Percentiles rank a stretch among this genome's conserved stretches.
These are phyloP conservation scores for Macadamia tetraphylla DNA, from an alignment of 164 flowering plant species.

Conservation along the genomic window DNA sequence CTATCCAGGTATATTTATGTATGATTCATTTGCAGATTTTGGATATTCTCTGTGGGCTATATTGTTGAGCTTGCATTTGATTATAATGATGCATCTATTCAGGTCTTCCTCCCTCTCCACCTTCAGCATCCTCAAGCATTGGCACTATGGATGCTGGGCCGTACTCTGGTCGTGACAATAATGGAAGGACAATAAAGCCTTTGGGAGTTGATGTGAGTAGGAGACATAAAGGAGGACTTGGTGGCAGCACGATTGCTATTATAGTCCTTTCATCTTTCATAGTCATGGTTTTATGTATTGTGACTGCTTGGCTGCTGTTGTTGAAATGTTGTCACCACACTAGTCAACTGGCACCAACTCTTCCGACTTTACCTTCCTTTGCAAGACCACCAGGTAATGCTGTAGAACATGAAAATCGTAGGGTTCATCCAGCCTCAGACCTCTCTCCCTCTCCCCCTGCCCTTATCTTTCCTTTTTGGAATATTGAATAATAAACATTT, in stretches of 20 bases:
- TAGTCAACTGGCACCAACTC: conserved; percentile 20
- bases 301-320: conserved; percentile 41
- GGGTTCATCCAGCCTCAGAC: background rate
- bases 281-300: conserved; percentile 43
- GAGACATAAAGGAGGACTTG: conserved; percentile 32
- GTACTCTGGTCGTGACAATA: conserved; percentile 35
- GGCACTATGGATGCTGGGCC: conserved; percentile 41
- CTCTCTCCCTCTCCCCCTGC: background rate
- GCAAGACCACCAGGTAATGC: conserved; percentile 50
- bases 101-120: conserved; percentile 76
- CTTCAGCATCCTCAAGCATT: conserved; percentile 40
- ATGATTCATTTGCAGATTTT: background rate
- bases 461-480: background rate
- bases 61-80: background rate
- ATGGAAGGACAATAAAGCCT: conserved; percentile 52
- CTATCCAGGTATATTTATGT: conserved; percentile 48
- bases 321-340: conserved; percentile 23
- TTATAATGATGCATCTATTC: conserved; percentile 7
- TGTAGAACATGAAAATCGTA: background rate
- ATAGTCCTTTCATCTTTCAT: conserved; percentile 54
- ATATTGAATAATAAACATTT: background rate
- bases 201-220: conserved; percentile 72
- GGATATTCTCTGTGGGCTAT: background rate
- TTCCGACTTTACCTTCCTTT: conserved; percentile 26
- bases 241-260: conserved; percentile 52